Conservation (phyloP, 2,329 filamentous ascomycete genomes). For the Leptographium galeiforme region DNA sequence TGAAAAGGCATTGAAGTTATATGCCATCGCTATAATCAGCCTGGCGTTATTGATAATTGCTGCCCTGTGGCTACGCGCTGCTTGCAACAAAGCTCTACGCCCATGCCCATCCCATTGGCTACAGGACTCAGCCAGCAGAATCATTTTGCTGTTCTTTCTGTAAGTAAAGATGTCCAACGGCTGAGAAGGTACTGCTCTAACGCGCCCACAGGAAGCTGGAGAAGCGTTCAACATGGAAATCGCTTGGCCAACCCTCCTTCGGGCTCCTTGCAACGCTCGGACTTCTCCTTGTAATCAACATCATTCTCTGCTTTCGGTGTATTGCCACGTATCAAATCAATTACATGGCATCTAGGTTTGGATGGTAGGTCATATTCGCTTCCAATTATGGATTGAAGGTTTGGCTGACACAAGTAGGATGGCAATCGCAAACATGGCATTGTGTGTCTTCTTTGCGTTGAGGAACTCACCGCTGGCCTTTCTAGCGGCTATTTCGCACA, state of each 20-base stretch:
- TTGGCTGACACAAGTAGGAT: background rate
- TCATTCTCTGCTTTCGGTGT: background rate
- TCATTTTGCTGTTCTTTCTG: background rate
- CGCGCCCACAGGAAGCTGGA: background rate
- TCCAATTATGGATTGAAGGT: background rate
- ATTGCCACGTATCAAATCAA: slow-evolving; percentile 3
- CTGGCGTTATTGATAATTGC: background rate
- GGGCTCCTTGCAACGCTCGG: background rate
- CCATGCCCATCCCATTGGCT: background rate
- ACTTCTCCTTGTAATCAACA: background rate
- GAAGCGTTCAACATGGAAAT: background rate
- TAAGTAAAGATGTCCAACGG: background rate
- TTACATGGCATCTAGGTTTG: slow-evolving; percentile 5
- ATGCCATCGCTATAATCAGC: background rate
- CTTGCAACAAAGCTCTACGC: background rate
- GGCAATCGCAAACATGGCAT: slow-evolving; percentile 26
- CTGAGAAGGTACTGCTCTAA: background rate
- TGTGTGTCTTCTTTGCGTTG: slow-evolving; percentile 39
- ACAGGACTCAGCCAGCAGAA: background rate
- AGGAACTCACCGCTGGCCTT: slow-evolving; percentile 44
- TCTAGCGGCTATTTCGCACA: slow-evolving; percentile 37
- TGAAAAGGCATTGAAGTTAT: slow-evolving; percentile 5
- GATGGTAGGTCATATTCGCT: background rate
- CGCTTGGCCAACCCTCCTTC: background rate
- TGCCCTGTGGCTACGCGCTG: background rate